Evolutionary conservation across 805 yeast genomes (phyloP).

Genomic region (Metschnikowia chrysomelidarum): DNA sequence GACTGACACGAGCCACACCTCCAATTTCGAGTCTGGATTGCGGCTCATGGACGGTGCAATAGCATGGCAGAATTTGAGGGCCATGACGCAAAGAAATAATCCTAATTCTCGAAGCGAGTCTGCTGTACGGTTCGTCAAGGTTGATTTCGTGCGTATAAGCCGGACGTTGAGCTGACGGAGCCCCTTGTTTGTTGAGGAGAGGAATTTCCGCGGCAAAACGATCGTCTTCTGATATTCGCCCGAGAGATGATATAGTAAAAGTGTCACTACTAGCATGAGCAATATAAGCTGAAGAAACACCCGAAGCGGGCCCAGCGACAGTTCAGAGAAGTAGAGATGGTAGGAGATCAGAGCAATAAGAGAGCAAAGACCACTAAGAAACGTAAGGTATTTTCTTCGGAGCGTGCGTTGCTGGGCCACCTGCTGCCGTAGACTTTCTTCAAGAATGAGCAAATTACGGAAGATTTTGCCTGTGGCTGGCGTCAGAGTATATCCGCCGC

Average conservation of each 20-base stretch:
- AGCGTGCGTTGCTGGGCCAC: constrained; percentile 67
- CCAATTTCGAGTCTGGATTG: constrained; percentile 34
- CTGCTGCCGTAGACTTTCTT: constrained; percentile 82
- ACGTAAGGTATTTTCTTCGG: constrained; percentile 60
- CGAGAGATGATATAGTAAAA: constrained; percentile 74
- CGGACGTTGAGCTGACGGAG: constrained; percentile 78
- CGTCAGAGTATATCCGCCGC: constrained; percentile 21
- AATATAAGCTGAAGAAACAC: constrained; percentile 53
- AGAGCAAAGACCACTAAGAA: constrained; percentile 41
- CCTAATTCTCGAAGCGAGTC: constrained; percentile 39
- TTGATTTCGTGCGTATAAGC: constrained; percentile 57
- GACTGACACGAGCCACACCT: constrained; percentile 38
- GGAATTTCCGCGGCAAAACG: constrained; percentile 73
- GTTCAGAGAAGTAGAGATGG: constrained; percentile 31
- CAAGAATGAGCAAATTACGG: constrained; percentile 77
- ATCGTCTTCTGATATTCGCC: constrained; percentile 90
- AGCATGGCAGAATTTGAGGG: constrained; percentile 32
- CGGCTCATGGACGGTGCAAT: constrained; percentile 31
- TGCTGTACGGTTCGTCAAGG: constrained; percentile 31
- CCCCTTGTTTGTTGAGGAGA: constrained; percentile 85
- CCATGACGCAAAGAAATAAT: constrained; percentile 29
- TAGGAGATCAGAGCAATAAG: constrained; percentile 41
- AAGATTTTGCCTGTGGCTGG: constrained; percentile 70
- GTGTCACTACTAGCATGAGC: constrained; percentile 61
- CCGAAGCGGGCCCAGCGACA: constrained; percentile 23